These are phyloP conservation scores for Tolypocladium inflatum DNA, from an alignment of 2,329 filamentous ascomycete genomes.

Conservation along the genomic window DNA sequence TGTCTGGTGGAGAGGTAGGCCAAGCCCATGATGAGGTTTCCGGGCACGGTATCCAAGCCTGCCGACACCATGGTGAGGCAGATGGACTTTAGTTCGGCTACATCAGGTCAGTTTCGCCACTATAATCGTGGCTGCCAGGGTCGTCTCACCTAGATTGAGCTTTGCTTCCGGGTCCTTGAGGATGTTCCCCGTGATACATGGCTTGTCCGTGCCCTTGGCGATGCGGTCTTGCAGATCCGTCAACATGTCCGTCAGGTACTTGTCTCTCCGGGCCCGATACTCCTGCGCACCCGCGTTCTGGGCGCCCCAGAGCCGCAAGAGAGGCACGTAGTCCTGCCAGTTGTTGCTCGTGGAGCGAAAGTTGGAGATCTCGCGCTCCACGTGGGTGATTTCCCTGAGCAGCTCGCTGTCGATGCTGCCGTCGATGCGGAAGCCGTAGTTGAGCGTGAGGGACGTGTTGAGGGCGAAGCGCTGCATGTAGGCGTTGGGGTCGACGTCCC, in stretches of 20 bases:
- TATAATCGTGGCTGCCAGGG: too few relatives aligned
- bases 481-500: slow-evolving; percentile 59
- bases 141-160: slow-evolving; percentile 23
- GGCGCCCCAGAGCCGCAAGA: slow-evolving; percentile 55
- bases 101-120: not conserved
- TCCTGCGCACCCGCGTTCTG: slow-evolving; percentile 53
- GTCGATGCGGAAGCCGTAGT: slow-evolving; percentile 69
- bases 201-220: slow-evolving; percentile 28
- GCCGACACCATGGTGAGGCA: slow-evolving; percentile 76
- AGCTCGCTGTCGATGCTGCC: slow-evolving; percentile 59
- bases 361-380: slow-evolving; percentile 67
- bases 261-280: slow-evolving; percentile 59
- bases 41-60: slow-evolving; percentile 72
- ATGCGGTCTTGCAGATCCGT: slow-evolving; percentile 38
- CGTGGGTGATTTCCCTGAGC: slow-evolving; percentile 63
- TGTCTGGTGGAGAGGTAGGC: slow-evolving; percentile 61
- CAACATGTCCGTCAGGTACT: slow-evolving; percentile 57
- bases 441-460: slow-evolving; percentile 68
- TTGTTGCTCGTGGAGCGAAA: slow-evolving; percentile 75
- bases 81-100: slow-evolving; percentile 70
- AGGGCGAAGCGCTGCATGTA: slow-evolving; percentile 70
- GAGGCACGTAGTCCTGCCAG: slow-evolving; percentile 76
- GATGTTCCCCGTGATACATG: slow-evolving; percentile 38
- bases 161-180: slow-evolving; percentile 39
- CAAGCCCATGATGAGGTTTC: slow-evolving; percentile 70